Evolutionary conservation across 176 grass and related monocot genomes (phyloP).

Genomic region (Juncus inflexus): DNA sequence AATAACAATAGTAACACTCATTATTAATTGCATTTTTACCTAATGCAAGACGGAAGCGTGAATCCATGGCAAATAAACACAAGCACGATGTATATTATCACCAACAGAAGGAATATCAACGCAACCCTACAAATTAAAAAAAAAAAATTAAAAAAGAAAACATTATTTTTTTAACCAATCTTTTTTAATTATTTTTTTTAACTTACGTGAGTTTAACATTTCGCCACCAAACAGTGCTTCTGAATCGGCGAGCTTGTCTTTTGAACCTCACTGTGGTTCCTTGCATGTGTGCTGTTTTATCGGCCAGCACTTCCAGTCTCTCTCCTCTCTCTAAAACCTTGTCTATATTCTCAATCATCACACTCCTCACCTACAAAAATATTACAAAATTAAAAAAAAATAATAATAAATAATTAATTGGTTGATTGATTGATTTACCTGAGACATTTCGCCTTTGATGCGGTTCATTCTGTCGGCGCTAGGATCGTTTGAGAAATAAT

Average conservation of each 20-base stretch:
- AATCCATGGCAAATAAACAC: slow-evolving; percentile 91
- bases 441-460: slow-evolving; percentile 89
- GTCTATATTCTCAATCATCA: slow-evolving; percentile 99
- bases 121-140: slow-evolving; percentile 43
- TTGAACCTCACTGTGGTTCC: slow-evolving; percentile 86
- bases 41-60: slow-evolving; percentile 72
- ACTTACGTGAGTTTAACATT: slow-evolving; percentile 92
- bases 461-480: slow-evolving; percentile 88
- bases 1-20: slow-evolving; percentile 13
- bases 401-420: neutral
- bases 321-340: slow-evolving; percentile 98
- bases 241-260: slow-evolving; percentile 83
- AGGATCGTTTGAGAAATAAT: slow-evolving; percentile 94
- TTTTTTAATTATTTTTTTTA: neutral
- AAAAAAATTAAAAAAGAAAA: slow-evolving; percentile 12
- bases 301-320: slow-evolving; percentile 78
- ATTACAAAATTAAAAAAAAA: slow-evolving; percentile 14
- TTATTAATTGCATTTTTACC: slow-evolving; percentile 28
- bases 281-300: slow-evolving; percentile 94
- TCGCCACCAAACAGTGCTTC: slow-evolving; percentile 82
- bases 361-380: slow-evolving; percentile 69
- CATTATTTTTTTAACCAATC: slow-evolving; percentile 12
- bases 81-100: slow-evolving; percentile 77
- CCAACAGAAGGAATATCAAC: slow-evolving; percentile 68
- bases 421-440: slow-evolving; percentile 42